Evolutionary conservation across 331 rosid genomes (phyloP).

Genomic region (Stylosanthes scabra): DNA sequence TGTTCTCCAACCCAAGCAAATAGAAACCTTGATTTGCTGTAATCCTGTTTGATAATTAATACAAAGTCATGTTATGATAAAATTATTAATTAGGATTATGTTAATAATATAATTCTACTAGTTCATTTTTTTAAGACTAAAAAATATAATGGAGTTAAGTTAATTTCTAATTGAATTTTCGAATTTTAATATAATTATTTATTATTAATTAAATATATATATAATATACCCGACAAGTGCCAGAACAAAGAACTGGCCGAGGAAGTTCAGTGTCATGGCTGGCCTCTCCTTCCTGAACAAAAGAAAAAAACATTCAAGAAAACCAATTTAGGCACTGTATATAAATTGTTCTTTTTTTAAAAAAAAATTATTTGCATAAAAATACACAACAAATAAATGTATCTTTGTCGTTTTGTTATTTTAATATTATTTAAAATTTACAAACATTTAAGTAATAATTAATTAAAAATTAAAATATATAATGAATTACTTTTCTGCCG

Average conservation of each 20-base stretch:
- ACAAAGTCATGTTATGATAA: constrained; percentile 3
- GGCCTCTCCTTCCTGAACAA: constrained; percentile 94
- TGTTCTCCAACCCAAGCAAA: constrained; percentile 96
- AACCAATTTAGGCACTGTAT: background rate
- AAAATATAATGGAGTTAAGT: background rate
- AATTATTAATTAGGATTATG: no score
- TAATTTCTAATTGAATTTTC: background rate
- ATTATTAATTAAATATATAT: constrained; percentile 33
- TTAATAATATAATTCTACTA: no score
- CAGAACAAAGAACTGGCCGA: constrained; percentile 83
- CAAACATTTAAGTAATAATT: no score
- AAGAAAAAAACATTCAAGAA: background rate
- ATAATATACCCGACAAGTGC: constrained; percentile 83
- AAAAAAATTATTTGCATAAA: no score
- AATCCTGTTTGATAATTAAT: constrained; percentile 54
- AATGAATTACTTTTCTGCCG: no score
- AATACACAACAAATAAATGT: no score
- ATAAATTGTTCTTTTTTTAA: background rate
- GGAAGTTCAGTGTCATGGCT: constrained; percentile 61
- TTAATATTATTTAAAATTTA: no score
- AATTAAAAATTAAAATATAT: no score
- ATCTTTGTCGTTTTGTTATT: no score
- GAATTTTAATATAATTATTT: background rate
- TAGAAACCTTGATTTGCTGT: constrained; percentile 99
- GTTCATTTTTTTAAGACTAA: background rate